These are phyloP conservation scores for Eutreptiella sp. DNA, from an alignment of 208 protist genomes.

Conservation along the genomic window DNA sequence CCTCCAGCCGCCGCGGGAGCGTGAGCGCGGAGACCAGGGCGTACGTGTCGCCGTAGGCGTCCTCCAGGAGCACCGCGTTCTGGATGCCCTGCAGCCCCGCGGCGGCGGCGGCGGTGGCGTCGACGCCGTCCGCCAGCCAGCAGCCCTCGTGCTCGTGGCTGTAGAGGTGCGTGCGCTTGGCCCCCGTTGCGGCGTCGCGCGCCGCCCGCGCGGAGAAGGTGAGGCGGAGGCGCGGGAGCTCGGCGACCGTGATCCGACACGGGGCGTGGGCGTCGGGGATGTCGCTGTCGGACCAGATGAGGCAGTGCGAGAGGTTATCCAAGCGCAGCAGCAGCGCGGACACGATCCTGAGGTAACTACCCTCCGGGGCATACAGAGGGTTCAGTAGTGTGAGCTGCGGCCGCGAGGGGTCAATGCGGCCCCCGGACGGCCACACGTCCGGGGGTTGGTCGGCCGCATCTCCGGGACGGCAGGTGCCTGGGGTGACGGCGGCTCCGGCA, in stretches of 20 bases:
- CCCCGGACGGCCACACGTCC: background rate
- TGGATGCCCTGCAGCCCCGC: background rate
- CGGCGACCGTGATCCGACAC: too few species aligned
- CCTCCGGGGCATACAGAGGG: too few species aligned
- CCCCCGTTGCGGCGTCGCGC: background rate
- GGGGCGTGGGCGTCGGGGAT: too few species aligned
- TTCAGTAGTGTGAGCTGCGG: too few species aligned
- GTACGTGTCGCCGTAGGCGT: conserved; percentile 9
- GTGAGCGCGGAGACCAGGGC: background rate
- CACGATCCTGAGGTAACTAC: too few species aligned
- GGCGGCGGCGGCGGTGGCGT: background rate
- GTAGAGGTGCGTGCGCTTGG: background rate
- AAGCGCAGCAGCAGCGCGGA: too few species aligned
- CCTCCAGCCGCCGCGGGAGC: conserved; percentile 11
- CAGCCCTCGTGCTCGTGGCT: background rate
- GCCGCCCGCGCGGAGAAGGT: background rate
- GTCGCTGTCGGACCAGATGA: too few species aligned
- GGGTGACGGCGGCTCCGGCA: background rate
- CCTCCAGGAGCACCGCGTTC: conserved; percentile 9
- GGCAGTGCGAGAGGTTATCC: too few species aligned
- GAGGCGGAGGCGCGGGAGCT: too few species aligned
- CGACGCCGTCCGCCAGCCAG: background rate
- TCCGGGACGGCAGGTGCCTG: background rate
- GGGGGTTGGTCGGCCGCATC: background rate
- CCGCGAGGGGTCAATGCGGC: conserved; percentile 9